Percentiles rank a stretch among this genome's conserved stretches.
phyloP scores from a whole-genome alignment of 2,329 filamentous ascomycete genomes.

The Aspergillus brasiliensis region DNA sequence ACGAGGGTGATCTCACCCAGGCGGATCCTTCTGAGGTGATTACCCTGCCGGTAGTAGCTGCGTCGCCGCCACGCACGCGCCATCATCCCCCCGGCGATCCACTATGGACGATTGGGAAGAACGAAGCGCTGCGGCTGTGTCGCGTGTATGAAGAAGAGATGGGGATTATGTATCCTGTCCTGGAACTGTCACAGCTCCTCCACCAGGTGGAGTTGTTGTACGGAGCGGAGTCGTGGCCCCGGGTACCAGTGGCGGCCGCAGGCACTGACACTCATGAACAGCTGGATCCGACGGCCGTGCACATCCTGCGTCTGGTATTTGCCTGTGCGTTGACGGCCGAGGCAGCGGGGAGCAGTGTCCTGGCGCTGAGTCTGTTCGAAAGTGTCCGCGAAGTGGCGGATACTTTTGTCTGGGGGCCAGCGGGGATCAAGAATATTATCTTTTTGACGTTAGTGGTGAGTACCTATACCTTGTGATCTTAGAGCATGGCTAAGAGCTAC shows the following conservation, averaged over 20 bases:
- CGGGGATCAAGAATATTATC: constrained; percentile 61
- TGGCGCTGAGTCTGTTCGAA: constrained; percentile 72
- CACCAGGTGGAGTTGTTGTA: constrained; percentile 65
- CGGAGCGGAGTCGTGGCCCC: constrained; percentile 40
- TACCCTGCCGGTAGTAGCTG: no score
- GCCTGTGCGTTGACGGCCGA: constrained; percentile 76
- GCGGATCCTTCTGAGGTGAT: background rate
- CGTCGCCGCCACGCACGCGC: constrained; percentile 29
- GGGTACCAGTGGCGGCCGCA: constrained; percentile 31
- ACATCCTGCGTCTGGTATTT: constrained; percentile 78
- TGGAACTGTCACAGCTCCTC: constrained; percentile 70
- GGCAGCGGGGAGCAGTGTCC: constrained; percentile 73
- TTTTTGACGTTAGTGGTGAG: constrained; percentile 55
- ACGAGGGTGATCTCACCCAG: constrained; percentile 58
- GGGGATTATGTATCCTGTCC: constrained; percentile 84
- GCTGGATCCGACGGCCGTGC: constrained; percentile 62
- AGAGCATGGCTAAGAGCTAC: no score
- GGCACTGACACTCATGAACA: constrained; percentile 12
- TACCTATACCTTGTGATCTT: background rate
- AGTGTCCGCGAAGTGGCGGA: constrained; percentile 74
- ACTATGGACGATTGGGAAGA: constrained; percentile 71
- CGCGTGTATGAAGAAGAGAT: constrained; percentile 83
- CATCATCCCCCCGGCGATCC: constrained; percentile 58
- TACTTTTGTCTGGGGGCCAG: constrained; percentile 59
- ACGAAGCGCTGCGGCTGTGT: constrained; percentile 78